Conservation (phyloP, 805 yeast species). For the Saccharomycopsis babjevae region DNA sequence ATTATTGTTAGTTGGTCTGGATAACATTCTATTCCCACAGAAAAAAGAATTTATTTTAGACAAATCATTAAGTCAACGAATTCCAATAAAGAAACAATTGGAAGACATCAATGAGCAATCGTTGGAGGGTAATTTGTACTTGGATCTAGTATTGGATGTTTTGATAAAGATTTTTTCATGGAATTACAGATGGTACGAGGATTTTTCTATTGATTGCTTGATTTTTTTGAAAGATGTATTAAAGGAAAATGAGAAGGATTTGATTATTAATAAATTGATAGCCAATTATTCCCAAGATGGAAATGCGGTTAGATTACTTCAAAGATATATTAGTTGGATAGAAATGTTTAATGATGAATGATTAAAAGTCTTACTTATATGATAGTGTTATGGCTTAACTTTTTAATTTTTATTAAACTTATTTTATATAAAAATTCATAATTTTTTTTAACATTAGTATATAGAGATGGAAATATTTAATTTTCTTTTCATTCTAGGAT, state of each 20-base stretch:
- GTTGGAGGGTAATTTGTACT: constrained; percentile 22
- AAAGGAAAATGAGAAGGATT: constrained; percentile 26
- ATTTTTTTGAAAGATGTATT: constrained; percentile 36
- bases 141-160: constrained; percentile 32
- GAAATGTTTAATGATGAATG: constrained; percentile 16
- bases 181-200: constrained; percentile 57
- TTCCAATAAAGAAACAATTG: constrained; percentile 18
- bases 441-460: neutral
- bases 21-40: constrained; percentile 15
- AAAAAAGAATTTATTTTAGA: constrained; percentile 16
- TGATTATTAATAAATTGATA: constrained; percentile 24
- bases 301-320: constrained; percentile 19
- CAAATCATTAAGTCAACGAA: neutral
- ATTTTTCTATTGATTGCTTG: constrained; percentile 34
- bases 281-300: constrained; percentile 23
- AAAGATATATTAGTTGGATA: constrained; percentile 17
- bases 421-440: neutral
- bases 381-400: neutral
- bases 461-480: neutral
- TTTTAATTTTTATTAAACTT: neutral
- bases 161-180: constrained; percentile 47
- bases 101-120: constrained; percentile 15
- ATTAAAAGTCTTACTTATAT: neutral
- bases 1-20: constrained; percentile 21
- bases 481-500: neutral